Evolutionary conservation across 805 yeast genomes (phyloP).

Genomic region (Danielozyma ontarioensis): DNA sequence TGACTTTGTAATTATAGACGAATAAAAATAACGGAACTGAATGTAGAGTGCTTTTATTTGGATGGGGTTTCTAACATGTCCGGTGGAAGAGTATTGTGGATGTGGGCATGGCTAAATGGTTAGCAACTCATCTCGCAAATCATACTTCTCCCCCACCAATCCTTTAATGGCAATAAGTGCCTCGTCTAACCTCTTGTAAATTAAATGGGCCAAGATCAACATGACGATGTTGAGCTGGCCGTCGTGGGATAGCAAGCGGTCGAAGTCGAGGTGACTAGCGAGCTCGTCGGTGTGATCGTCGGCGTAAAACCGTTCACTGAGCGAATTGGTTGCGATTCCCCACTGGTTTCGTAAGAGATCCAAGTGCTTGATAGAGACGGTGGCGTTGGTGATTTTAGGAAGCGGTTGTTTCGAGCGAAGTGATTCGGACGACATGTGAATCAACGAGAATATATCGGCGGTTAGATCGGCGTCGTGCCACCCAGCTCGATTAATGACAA

Average conservation of each 20-base stretch:
- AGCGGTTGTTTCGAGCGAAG: conserved; percentile 18
- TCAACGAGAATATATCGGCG: conserved; percentile 23
- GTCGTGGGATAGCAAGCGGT: conserved; percentile 23
- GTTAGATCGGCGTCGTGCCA: conserved; percentile 23
- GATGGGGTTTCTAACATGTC: too few relatives aligned
- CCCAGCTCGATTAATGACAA: conserved; percentile 22
- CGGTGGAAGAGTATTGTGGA: not conserved
- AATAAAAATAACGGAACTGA: not conserved
- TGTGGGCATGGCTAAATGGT: not conserved
- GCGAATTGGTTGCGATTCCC: conserved; percentile 18
- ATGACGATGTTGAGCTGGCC: conserved; percentile 25
- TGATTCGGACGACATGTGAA: conserved; percentile 27
- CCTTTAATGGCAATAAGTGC: conserved; percentile 22
- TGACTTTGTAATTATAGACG: conserved; percentile 34
- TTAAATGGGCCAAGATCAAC: conserved; percentile 23
- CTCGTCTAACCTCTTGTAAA: conserved; percentile 26
- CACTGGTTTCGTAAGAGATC: conserved; percentile 21
- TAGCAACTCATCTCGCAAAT: conserved; percentile 10
- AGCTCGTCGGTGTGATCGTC: conserved; percentile 4
- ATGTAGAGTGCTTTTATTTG: not conserved
- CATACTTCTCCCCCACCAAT: conserved; percentile 32
- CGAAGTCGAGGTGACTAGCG: conserved; percentile 17
- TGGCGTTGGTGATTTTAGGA: conserved; percentile 29
- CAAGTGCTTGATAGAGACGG: conserved; percentile 24
- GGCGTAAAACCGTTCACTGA: conserved; percentile 20